A percentile compares a stretch with the other conserved stretches of the same genome.
Conservation (phyloP, 2,329 filamentous ascomycete genomes). For the Cladophialophora immunda region DNA sequence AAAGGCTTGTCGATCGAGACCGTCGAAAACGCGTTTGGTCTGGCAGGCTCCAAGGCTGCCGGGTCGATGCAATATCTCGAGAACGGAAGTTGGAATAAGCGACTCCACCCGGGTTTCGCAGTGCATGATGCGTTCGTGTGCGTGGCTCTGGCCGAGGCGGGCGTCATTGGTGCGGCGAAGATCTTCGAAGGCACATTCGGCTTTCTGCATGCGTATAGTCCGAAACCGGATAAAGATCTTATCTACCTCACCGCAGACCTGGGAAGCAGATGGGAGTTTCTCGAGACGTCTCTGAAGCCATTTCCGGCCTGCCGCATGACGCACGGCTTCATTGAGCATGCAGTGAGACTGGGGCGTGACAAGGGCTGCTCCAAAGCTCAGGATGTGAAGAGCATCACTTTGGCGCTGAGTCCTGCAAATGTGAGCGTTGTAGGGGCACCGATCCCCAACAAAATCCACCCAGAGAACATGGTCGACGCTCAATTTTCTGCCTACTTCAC, state of each 20-base stretch:
- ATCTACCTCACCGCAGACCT: slow-evolving; percentile 29
- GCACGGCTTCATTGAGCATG: slow-evolving; percentile 39
- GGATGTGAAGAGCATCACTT: slow-evolving; percentile 29
- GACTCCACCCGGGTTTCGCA: slow-evolving; percentile 51
- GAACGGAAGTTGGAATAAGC: slow-evolving; percentile 51
- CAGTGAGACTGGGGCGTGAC: slow-evolving; percentile 28
- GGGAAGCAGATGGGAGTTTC: slow-evolving; percentile 37
- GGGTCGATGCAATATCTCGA: slow-evolving; percentile 52
- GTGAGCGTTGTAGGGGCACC: slow-evolving; percentile 45
- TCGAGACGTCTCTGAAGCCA: slow-evolving; percentile 37
- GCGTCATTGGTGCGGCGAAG: slow-evolving; percentile 41
- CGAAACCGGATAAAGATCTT: slow-evolving; percentile 32
- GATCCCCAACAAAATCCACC: slow-evolving; percentile 48
- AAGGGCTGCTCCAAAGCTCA: slow-evolving; percentile 10
- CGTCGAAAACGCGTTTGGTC: slow-evolving; percentile 48
- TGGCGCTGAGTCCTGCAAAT: slow-evolving; percentile 33
- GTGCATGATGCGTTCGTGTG: slow-evolving; percentile 51
- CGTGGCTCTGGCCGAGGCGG: slow-evolving; percentile 47
- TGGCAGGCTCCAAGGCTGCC: slow-evolving; percentile 49
- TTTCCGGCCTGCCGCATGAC: slow-evolving; percentile 41
- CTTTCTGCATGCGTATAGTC: slow-evolving; percentile 38
- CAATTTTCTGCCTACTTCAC: slow-evolving; percentile 50
- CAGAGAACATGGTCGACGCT: slow-evolving; percentile 47
- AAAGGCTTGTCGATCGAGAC: slow-evolving; percentile 39
- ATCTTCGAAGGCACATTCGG: slow-evolving; percentile 40